Percentiles rank a stretch among this genome's conserved stretches.
phyloP scores from a whole-genome alignment of 2,329 filamentous ascomycete genomes.

The Neonectria coccinea region DNA sequence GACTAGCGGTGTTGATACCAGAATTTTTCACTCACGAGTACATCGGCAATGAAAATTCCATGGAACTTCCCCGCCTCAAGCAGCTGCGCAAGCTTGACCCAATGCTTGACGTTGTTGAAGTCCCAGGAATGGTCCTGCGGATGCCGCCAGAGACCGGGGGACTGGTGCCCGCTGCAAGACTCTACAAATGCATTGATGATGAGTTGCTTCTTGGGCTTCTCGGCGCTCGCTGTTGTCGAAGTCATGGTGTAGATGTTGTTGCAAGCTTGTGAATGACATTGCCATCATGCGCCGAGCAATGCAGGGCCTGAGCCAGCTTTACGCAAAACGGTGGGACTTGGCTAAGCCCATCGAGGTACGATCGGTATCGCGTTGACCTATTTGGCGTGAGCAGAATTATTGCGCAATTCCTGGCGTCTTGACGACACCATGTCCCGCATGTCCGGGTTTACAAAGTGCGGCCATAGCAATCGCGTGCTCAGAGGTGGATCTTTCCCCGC shows the following conservation, averaged over 20 bases:
- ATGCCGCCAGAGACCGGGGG: conserved; percentile 66
- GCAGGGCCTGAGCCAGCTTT: conserved; percentile 11
- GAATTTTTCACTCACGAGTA: conserved; percentile 47
- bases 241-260: conserved; percentile 9
- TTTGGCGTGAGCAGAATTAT: neutral
- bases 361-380: neutral
- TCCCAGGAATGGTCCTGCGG: conserved; percentile 71
- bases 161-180: conserved; percentile 59
- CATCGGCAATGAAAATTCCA: conserved; percentile 75
- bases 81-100: conserved; percentile 62
- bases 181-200: conserved; percentile 59
- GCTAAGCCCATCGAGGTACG: neutral
- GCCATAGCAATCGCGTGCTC: conserved; percentile 23
- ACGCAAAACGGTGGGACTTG: conserved; percentile 5
- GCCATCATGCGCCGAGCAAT: neutral
- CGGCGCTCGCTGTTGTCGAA: conserved; percentile 2
- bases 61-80: conserved; percentile 67
- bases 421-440: conserved; percentile 12
- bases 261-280: neutral
- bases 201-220: conserved; percentile 52
- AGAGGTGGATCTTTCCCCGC: conserved; percentile 24
- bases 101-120: conserved; percentile 71
- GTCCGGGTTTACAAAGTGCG: neutral
- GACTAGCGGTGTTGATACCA: neutral
- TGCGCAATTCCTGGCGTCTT: conserved; percentile 16